These are phyloP conservation scores for Phoma sp. DNA, from an alignment of 2,329 filamentous ascomycete genomes.

Conservation along the genomic window DNA sequence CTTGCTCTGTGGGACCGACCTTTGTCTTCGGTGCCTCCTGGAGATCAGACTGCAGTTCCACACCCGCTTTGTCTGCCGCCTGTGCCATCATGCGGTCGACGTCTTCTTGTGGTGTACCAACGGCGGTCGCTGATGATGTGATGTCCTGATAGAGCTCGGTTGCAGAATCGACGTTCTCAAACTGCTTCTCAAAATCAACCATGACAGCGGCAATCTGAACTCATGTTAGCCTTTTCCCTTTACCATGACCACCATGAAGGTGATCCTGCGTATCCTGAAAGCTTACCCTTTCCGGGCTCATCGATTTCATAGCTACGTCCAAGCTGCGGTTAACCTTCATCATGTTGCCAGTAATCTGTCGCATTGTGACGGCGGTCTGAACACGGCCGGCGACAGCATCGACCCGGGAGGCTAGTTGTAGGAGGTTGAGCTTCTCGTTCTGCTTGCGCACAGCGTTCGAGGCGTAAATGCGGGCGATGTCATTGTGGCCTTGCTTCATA, in stretches of 20 bases:
- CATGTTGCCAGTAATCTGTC: conserved; percentile 66
- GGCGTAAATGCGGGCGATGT: conserved; percentile 69
- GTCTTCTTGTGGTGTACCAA: conserved; percentile 78
- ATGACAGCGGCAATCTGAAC: conserved; percentile 67
- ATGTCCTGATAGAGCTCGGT: conserved; percentile 83
- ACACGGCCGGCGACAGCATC: conserved; percentile 66
- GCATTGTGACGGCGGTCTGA: conserved; percentile 69
- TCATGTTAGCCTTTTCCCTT: conserved; percentile 3
- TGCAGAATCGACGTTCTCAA: conserved; percentile 59
- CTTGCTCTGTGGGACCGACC: conserved; percentile 74
- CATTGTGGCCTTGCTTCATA: conserved; percentile 64
- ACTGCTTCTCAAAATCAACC: conserved; percentile 68
- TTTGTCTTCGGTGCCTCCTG: conserved; percentile 62
- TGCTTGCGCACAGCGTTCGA: conserved; percentile 69
- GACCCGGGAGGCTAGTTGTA: conserved; percentile 63
- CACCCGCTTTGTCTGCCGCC: conserved; percentile 85
- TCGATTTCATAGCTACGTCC: conserved; percentile 67
- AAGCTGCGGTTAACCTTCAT: conserved; percentile 67
- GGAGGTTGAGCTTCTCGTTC: conserved; percentile 66
- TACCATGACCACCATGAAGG: not conserved
- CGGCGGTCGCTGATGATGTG: conserved; percentile 78
- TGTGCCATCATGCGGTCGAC: conserved; percentile 86
- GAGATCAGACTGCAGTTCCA: conserved; percentile 81
- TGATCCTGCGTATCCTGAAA: not conserved
- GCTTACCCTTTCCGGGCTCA: conserved; percentile 66